Evolutionary conservation across 108 stramenopile species (phyloP).

Genomic region (Cyclostephanos tholiformis): DNA sequence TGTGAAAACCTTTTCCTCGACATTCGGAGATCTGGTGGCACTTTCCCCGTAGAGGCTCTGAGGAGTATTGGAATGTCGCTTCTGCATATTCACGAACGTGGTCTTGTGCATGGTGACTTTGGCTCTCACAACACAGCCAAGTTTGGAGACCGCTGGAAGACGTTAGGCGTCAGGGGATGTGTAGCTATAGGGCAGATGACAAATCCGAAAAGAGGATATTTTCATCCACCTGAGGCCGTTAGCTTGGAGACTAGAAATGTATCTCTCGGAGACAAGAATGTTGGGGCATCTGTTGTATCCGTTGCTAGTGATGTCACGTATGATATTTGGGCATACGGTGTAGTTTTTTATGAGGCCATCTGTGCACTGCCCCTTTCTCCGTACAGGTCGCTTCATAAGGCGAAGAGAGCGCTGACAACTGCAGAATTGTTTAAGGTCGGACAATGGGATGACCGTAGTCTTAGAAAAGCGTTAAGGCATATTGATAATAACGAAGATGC

Average conservation of each 20-base stretch:
- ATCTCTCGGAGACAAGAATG: conserved; percentile 65
- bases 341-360: conserved; percentile 81
- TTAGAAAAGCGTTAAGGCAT: conserved; percentile 71
- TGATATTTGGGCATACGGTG: conserved; percentile 88
- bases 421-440: conserved; percentile 82
- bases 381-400: conserved; percentile 74
- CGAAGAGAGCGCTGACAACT: conserved; percentile 77
- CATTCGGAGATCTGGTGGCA: conserved; percentile 63
- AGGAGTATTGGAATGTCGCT: conserved; percentile 87
- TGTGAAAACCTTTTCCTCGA: conserved; percentile 88
- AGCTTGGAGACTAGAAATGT: conserved; percentile 69
- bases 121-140: conserved; percentile 89
- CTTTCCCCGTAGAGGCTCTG: conserved; percentile 71
- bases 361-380: conserved; percentile 81
- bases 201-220: conserved; percentile 81
- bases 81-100: conserved; percentile 83
- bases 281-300: conserved; percentile 65
- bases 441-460: conserved; percentile 78
- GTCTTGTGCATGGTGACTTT: conserved; percentile 86
- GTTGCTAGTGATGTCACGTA: conserved; percentile 74
- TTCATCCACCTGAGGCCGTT: conserved; percentile 88
- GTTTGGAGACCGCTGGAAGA: conserved; percentile 85
- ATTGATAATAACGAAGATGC: conserved; percentile 56
- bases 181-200: conserved; percentile 66
- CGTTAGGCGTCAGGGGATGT: conserved; percentile 80